Evolutionary conservation across 345 rosid species (phyloP).

Genomic region (Populus nigra): DNA sequence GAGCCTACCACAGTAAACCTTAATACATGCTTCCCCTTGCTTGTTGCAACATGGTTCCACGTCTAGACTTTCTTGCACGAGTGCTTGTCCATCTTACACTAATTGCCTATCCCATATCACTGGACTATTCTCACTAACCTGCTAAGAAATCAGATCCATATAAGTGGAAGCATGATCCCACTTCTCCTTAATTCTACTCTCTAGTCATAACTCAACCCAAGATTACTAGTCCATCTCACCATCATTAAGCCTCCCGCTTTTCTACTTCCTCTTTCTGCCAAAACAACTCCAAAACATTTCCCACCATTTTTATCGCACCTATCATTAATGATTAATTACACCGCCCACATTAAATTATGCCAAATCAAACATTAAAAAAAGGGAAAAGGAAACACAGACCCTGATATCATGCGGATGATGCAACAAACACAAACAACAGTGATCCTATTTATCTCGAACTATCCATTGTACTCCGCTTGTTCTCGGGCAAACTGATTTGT

Average conservation of each 20-base stretch:
- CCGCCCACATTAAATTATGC: not conserved
- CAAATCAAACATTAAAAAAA: not conserved
- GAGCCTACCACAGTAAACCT: not conserved
- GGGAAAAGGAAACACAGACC: too few species aligned
- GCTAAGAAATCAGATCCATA: not conserved
- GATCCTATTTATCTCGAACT: not conserved
- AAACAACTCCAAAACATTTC: not conserved
- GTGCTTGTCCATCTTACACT: not conserved
- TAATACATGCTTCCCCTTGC: not conserved
- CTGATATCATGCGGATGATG: not conserved
- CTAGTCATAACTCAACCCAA: conserved; percentile 2
- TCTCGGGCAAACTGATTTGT: too few species aligned
- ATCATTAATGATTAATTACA: not conserved
- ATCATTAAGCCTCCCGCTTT: not conserved
- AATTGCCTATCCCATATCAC: not conserved
- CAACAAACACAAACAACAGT: not conserved
- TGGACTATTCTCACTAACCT: not conserved
- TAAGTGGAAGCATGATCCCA: conserved; percentile 6
- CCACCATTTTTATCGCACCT: not conserved
- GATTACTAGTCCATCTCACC: not conserved
- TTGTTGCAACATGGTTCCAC: not conserved
- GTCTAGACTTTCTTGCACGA: not conserved
- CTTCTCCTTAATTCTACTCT: not conserved
- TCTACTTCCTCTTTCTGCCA: too few species aligned
- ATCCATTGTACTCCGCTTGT: too few species aligned